Base-by-base conservation (phyloP, 1,284 basidiomycete species). In the Ceratobasidium sp. region DNA sequence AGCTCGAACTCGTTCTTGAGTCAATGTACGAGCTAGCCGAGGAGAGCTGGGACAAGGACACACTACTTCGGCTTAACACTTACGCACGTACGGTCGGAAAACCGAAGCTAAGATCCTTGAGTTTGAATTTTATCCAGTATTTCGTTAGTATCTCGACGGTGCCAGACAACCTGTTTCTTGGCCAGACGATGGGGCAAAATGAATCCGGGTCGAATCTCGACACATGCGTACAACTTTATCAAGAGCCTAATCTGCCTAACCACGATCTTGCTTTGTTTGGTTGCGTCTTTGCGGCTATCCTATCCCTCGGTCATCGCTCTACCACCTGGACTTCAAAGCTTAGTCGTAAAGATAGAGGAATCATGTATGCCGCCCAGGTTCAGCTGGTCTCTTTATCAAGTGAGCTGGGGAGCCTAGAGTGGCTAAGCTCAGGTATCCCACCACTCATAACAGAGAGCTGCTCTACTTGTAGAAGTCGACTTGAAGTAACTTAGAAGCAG, bases 1-100 rank as follows among this genome's bases (percentile, higher is more conserved):
- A 60, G 29, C 29, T 60, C n/a, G 43, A 47, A 20, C 40, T 47
- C 17, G 29, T 60, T 34, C 57, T 60, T 20, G 17, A 60, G 17
- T 60, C 57, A 6, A n/a, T 42, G n/a, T 29, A 15, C n/a, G 12
- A 43, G 1, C 27, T 60, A 10, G 29, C 29, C 17, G 22, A 49
- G 1, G 25, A 15, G 3, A 20, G 10, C 10, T 60, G 57, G 57
- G 43, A 29, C 12, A 60, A 31, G 43, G 43, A 60, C 34, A 49
- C 57, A 17, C 8, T 49, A 15, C 15, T 47, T 40, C 38, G 38
- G 17, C 38, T 40, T 40, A n/a, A n/a, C n/a, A n/a, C n/a, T n/a
- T n/a, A n/a, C n/a, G n/a, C n/a, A n/a, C n/a, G n/a, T n/a, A n/a
- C n/a, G n/a, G n/a, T n/a, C n/a, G n/a, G n/a, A n/a, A n/a, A n/a